A percentile compares a stretch with the other conserved stretches of the same genome.
Evolutionary conservation across 768 basidiomycete genomes (phyloP).

Genomic region (Pluteus cervinus): DNA sequence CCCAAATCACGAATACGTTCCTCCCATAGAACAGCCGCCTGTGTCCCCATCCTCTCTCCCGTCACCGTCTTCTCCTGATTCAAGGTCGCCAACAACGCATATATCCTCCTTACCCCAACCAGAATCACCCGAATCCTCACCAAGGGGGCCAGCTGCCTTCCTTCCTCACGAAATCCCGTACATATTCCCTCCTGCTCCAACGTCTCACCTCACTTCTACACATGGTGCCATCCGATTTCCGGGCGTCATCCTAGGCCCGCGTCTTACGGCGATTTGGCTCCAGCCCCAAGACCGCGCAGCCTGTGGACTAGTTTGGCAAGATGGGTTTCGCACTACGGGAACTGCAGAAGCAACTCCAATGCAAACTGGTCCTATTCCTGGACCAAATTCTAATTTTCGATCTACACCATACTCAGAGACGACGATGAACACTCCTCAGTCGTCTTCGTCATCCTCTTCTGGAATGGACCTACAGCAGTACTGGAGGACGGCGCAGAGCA

Average conservation of each 20-base stretch:
- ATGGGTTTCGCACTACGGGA: no score
- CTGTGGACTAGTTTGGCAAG: no score
- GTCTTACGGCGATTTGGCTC: slow-evolving; percentile 60
- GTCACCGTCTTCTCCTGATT: no score
- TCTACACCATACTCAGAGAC: no score
- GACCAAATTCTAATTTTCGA: no score
- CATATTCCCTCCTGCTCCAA: slow-evolving; percentile 42
- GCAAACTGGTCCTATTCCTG: no score
- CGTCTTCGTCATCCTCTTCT: no score
- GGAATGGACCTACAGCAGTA: no score
- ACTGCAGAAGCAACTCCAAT: no score
- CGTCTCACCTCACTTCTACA: slow-evolving; percentile 27
- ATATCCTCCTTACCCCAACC: background rate
- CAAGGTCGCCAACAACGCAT: background rate
- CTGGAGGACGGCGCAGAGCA: no score
- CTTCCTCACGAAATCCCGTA: slow-evolving; percentile 22
- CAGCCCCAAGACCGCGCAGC: slow-evolving; percentile 43
- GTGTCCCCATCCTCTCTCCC: background rate
- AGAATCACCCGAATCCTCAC: background rate
- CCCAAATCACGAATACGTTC: slow-evolving; percentile 25
- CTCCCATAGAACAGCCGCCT: background rate
- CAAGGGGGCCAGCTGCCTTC: background rate
- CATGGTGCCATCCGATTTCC: slow-evolving; percentile 43
- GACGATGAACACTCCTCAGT: no score
- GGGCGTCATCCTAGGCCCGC: slow-evolving; percentile 44